Percentiles rank a stretch among this genome's conserved stretches.
Conservation (phyloP, 139 green algal species). For the Closterium sp. region DNA sequence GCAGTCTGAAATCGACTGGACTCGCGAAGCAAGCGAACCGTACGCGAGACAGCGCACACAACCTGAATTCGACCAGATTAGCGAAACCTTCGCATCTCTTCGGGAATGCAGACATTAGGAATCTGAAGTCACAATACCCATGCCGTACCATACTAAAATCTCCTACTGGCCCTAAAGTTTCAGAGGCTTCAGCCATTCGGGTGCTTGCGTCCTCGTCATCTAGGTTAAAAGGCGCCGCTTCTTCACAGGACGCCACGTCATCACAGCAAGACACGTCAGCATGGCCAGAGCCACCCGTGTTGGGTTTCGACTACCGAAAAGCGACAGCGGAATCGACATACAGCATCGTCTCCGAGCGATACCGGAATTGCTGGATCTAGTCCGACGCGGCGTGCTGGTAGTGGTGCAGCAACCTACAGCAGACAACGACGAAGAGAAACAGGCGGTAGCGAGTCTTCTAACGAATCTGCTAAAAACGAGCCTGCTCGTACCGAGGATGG, state of each 20-base stretch:
- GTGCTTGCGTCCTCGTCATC: neutral
- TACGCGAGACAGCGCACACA: no score
- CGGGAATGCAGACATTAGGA: no score
- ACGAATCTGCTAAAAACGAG: neutral
- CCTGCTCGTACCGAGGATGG: no score
- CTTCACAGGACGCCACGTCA: neutral
- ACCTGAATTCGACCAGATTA: no score
- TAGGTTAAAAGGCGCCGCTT: neutral
- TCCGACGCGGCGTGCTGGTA: slow-evolving; percentile 25
- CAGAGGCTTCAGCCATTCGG: neutral
- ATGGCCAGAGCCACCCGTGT: neutral
- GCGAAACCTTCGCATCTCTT: no score
- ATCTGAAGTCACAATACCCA: no score
- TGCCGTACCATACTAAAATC: no score
- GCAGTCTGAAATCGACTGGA: neutral
- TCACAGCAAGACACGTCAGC: neutral
- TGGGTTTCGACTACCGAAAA: slow-evolving; percentile 15
- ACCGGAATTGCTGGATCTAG: slow-evolving; percentile 45
- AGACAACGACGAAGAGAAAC: slow-evolving; percentile 18
- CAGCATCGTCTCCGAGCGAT: neutral
- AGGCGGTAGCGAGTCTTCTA: slow-evolving; percentile 13
- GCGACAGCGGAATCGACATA: slow-evolving; percentile 3
- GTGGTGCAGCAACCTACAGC: slow-evolving; percentile 12
- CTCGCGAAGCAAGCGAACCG: no score
- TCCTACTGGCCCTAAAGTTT: no score